Percentiles rank a stretch among this genome's conserved stretches.
Conservation (phyloP, 306 rosid genomes). For the Coriaria nepalensis region DNA sequence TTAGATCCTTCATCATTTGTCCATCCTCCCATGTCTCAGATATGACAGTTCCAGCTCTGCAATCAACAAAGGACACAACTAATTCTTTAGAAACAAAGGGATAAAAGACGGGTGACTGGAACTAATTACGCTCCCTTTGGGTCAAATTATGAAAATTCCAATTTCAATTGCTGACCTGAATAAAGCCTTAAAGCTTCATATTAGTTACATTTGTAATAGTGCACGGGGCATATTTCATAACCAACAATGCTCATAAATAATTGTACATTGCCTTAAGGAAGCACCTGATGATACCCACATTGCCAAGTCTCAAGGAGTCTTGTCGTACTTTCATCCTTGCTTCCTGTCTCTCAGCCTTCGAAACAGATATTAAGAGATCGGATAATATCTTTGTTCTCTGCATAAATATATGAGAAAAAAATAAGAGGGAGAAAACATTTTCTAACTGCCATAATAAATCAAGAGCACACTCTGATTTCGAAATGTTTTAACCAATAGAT, state of each 20-base stretch:
- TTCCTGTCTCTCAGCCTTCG: conserved; percentile 94
- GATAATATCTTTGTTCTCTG: conserved; percentile 90
- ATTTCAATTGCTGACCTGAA: no score
- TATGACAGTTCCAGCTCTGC: conserved; percentile 95
- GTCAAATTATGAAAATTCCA: no score
- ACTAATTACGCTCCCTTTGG: background rate
- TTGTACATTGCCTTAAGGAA: background rate
- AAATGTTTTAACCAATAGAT: no score
- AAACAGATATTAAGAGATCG: conserved; percentile 88
- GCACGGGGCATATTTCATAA: no score
- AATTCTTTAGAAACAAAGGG: background rate
- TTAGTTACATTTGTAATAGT: no score
- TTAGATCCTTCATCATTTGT: conserved; percentile 86
- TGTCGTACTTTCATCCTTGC: conserved; percentile 96
- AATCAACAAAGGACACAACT: conserved; percentile 16
- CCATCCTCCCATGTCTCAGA: conserved; percentile 99
- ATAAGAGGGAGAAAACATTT: conserved; percentile 14
- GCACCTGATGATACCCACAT: conserved; percentile 93
- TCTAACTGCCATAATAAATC: conserved; percentile 3
- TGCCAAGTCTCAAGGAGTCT: conserved; percentile 94
- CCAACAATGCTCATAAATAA: no score
- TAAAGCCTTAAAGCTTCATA: no score
- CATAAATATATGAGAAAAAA: conserved; percentile 21
- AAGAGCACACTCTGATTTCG: background rate
- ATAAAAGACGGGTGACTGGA: background rate